A percentile compares a stretch with the other conserved stretches of the same genome.
These are phyloP conservation scores for Malus fusca DNA, from an alignment of 306 rosid species.

Conservation along the genomic window DNA sequence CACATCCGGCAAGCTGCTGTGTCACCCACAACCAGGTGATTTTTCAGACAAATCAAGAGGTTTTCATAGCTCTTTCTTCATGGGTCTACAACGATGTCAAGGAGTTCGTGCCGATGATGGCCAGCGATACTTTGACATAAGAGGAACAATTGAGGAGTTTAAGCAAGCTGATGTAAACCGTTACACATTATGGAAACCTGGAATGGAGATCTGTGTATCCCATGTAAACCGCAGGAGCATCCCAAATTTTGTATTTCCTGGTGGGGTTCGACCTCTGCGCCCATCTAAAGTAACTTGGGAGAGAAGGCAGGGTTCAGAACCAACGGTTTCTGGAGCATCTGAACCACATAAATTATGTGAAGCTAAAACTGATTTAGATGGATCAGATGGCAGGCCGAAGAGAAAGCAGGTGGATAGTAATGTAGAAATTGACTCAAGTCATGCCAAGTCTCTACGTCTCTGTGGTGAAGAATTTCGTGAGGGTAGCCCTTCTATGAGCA, in stretches of 20 bases:
- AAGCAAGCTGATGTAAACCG: constrained; percentile 50
- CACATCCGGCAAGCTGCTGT: constrained; percentile 72
- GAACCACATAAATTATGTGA: background rate
- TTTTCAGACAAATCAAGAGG: constrained; percentile 73
- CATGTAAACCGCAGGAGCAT: constrained; percentile 71
- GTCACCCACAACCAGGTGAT: constrained; percentile 91
- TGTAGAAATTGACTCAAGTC: constrained; percentile 29
- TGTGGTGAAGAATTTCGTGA: constrained; percentile 36
- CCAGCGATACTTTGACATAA: constrained; percentile 63
- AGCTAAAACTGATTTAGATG: constrained; percentile 30
- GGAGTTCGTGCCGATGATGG: constrained; percentile 62
- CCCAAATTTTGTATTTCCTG: constrained; percentile 79
- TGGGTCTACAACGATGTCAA: constrained; percentile 89
- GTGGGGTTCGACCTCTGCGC: constrained; percentile 56
- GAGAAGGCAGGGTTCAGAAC: constrained; percentile 46
- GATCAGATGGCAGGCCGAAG: constrained; percentile 45
- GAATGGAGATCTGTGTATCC: constrained; percentile 67
- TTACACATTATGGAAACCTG: constrained; percentile 54
- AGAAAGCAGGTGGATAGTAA: constrained; percentile 53
- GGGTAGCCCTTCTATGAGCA: constrained; percentile 29
- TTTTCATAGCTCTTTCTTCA: constrained; percentile 71
- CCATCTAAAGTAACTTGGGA: constrained; percentile 50
- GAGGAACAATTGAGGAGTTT: constrained; percentile 66
- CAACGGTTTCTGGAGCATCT: constrained; percentile 35
- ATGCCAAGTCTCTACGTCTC: constrained; percentile 28